Base-by-base conservation (phyloP, 108 stramenopile species). In the Seminavis robusta region DNA sequence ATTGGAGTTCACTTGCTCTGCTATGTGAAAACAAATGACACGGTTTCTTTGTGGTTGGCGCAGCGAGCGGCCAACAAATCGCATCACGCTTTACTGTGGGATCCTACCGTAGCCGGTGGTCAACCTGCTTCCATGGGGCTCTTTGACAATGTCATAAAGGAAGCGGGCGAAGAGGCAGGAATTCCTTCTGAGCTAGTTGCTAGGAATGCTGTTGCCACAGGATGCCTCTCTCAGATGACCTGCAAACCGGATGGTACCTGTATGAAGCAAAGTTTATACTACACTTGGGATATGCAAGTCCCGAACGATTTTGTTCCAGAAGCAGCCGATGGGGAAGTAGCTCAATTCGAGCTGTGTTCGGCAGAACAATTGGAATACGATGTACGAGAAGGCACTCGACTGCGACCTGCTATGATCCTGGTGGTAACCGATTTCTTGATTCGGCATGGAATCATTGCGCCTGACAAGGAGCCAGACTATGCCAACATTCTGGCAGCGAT, bases 71-170 rank as follows among this genome's bases (percentile, higher is more conserved):
- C 71, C 23, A 67, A 50, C 7, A 71, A 71, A 52, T 71, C 71
- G 13, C 65, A 66, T 37, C 58, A 67, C 55, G 50, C 71, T 48
- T 61, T 61, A 15, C 60, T 31, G 25, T 71, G 71, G 71, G 71
- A 71, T 67, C 59, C 71, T 19, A 71, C 71, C 20, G 71, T 71
- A 8, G 71, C 71, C 0, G 71, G 71, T 13, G 71, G 71, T 0
- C 71, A 71, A 42, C 71, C 71, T 13, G 59, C 51, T 6, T 31
- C 43, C 7, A 30, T 71, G n/a, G 38, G 63, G 4, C 38, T 71
- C 11, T 36, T 52, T 28, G 59, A 71, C 3, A 71, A 71, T 53
- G 43, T 71, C 1, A 47, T 71, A 17, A 71, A 71, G 59, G 71
- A 71, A 17, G 65, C 71, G 11, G 43, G 59, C 10, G 71, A 71